phyloP scores from a whole-genome alignment of 169 alveolate species.

The Eimeria acervulina region DNA sequence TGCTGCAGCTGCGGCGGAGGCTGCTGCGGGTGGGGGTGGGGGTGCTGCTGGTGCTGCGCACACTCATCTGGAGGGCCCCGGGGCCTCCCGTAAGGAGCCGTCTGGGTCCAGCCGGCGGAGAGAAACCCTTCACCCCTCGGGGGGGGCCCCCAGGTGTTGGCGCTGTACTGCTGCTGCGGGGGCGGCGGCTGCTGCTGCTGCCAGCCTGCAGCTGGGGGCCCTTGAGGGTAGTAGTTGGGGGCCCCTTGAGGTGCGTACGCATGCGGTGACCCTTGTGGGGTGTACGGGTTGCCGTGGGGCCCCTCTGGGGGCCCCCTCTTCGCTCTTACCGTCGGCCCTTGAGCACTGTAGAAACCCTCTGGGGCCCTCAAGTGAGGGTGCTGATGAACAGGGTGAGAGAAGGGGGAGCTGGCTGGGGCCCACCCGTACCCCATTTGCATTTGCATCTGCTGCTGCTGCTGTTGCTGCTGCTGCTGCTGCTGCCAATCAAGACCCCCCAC shows the following conservation, averaged over 20 bases:
- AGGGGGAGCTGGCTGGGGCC: conserved; percentile 5
- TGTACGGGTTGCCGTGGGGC: conserved; percentile 27
- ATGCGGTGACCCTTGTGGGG: conserved; percentile 6
- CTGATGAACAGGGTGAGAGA: conserved; percentile 6
- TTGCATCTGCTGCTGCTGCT: conserved; percentile 30
- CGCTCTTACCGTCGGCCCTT: conserved; percentile 22
- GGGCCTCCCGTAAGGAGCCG: conserved; percentile 41
- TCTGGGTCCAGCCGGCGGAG: conserved; percentile 10
- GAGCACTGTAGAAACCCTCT: conserved; percentile 55
- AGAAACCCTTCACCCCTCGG: conserved; percentile 12
- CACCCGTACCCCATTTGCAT: conserved; percentile 57
- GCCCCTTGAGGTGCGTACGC: conserved; percentile 41
- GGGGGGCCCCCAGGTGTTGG: not conserved
- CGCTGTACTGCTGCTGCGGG: conserved; percentile 62
- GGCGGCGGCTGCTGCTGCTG: conserved; percentile 27
- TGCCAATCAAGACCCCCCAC: conserved; percentile 2
- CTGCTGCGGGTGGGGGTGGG: conserved; percentile 35
- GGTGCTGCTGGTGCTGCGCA: conserved; percentile 46
- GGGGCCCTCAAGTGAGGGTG: conserved; percentile 64
- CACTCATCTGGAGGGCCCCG: conserved; percentile 58
- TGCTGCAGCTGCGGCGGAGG: conserved; percentile 27
- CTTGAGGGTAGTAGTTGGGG: conserved; percentile 14
- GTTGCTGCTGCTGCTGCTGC: conserved; percentile 56
- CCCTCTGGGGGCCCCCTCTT: conserved; percentile 55
- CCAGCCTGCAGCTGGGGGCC: conserved; percentile 33